Conservation (phyloP, 352 stramenopile genomes). For the Pelagophyceae sp. region DNA sequence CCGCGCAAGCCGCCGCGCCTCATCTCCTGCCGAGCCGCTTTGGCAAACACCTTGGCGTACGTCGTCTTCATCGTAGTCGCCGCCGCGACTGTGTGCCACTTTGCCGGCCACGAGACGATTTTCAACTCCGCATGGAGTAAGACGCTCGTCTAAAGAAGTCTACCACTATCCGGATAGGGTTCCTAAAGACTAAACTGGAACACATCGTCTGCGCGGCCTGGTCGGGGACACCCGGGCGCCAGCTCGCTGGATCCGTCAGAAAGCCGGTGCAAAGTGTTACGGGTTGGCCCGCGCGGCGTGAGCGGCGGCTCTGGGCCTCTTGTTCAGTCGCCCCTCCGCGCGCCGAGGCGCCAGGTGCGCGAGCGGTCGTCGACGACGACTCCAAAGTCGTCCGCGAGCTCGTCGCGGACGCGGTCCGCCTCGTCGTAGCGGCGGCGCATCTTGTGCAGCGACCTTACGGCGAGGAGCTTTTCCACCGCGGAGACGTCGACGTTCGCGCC, state of each 20-base stretch:
- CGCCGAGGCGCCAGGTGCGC: conserved; percentile 31
- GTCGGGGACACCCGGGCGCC: too few species aligned
- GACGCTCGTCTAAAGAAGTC: too few species aligned
- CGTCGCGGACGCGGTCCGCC: conserved; percentile 44
- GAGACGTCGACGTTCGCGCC: neutral
- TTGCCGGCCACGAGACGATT: neutral
- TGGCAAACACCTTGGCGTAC: neutral
- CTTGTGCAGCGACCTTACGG: neutral
- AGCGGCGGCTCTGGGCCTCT: too few species aligned
- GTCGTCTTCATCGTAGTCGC: neutral
- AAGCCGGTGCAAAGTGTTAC: too few species aligned
- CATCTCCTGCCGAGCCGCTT: neutral
- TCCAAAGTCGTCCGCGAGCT: conserved; percentile 37
- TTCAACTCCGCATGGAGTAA: too few species aligned
- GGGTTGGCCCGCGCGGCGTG: too few species aligned
- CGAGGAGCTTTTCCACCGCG: neutral
- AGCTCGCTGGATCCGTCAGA: too few species aligned
- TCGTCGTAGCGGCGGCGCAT: conserved; percentile 31
- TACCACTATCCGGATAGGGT: too few species aligned
- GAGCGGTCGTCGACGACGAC: conserved; percentile 45
- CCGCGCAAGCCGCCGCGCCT: neutral
- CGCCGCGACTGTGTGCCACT: neutral
- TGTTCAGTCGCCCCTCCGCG: too few species aligned
- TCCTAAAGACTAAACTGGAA: too few species aligned
- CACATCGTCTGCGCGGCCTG: too few species aligned